phyloP scores from a whole-genome alignment of 2,329 filamentous ascomycete genomes.

The Ploettnerulaceae sp. region DNA sequence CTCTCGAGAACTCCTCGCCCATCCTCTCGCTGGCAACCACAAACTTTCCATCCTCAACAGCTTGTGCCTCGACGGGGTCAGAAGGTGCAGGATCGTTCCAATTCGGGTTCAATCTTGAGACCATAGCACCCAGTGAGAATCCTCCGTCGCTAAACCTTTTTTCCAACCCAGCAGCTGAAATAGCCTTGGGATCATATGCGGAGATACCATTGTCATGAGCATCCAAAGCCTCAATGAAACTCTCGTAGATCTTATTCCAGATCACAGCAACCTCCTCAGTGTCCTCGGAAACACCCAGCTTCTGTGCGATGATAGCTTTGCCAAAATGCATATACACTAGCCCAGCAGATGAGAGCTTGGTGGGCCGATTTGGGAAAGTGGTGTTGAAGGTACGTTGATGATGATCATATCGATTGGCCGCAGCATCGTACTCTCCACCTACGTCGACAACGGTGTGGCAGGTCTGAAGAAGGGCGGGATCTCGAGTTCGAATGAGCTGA shows the following conservation, averaged over 20 bases:
- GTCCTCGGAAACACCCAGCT: slow-evolving; percentile 56
- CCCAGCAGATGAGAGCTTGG: slow-evolving; percentile 90
- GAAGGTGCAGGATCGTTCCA: slow-evolving; percentile 63
- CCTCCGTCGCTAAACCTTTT: slow-evolving; percentile 81
- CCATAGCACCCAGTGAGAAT: slow-evolving; percentile 79
- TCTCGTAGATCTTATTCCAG: slow-evolving; percentile 84
- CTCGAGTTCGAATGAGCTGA: slow-evolving; percentile 78
- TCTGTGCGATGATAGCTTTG: slow-evolving; percentile 69
- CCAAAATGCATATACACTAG: slow-evolving; percentile 97
- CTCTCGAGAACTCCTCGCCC: slow-evolving; percentile 80
- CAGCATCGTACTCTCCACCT: slow-evolving; percentile 85
- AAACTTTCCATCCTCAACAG: slow-evolving; percentile 78
- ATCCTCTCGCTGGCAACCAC: slow-evolving; percentile 72
- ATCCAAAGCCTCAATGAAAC: slow-evolving; percentile 93
- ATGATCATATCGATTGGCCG: slow-evolving; percentile 81
- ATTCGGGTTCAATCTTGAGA: slow-evolving; percentile 73
- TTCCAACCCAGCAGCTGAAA: slow-evolving; percentile 66
- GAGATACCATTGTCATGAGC: slow-evolving; percentile 96
- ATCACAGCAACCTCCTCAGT: slow-evolving; percentile 66
- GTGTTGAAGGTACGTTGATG: slow-evolving; percentile 89
- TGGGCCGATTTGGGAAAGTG: slow-evolving; percentile 76
- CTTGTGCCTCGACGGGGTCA: slow-evolving; percentile 57
- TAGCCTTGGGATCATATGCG: slow-evolving; percentile 66
- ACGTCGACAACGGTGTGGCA: slow-evolving; percentile 98
- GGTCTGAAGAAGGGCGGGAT: slow-evolving; percentile 67